These are phyloP conservation scores for Rhamnella rubrinervis DNA, from an alignment of 331 rosid species.

Conservation along the genomic window DNA sequence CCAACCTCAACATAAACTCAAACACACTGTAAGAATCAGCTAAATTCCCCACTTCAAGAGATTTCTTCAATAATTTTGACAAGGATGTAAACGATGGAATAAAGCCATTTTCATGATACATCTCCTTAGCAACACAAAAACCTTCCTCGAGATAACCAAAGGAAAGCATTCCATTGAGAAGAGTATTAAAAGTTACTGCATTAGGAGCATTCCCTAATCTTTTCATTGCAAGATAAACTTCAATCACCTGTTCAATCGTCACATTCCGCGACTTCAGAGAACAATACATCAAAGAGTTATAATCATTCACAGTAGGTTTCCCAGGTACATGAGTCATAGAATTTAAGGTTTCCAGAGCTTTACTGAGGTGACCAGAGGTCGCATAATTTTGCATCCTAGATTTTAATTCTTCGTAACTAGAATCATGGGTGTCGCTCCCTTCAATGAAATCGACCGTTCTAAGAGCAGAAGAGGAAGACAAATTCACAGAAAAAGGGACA, in stretches of 20 bases:
- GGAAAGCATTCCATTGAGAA: constrained; percentile 41
- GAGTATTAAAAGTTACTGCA: constrained; percentile 43
- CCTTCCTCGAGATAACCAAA: constrained; percentile 29
- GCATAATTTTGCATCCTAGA: constrained; percentile 35
- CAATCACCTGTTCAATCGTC: constrained; percentile 18
- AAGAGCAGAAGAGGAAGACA: constrained; percentile 37
- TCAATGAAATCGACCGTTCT: constrained; percentile 12
- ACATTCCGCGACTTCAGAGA: constrained; percentile 35
- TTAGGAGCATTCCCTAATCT: constrained; percentile 40
- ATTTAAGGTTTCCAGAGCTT: constrained; percentile 35
- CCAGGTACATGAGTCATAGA: constrained; percentile 30
- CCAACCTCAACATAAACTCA: constrained; percentile 39
- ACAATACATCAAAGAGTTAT: constrained; percentile 37
- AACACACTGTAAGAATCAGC: constrained; percentile 24
- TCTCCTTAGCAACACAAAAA: constrained; percentile 33
- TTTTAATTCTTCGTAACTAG: constrained; percentile 27
- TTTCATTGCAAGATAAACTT: constrained; percentile 41
- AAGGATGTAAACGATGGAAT: constrained; percentile 34
- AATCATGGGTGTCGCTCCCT: constrained; percentile 8
- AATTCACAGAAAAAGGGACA: constrained; percentile 1
- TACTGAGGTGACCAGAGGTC: constrained; percentile 28
- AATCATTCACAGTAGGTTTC: constrained; percentile 46
- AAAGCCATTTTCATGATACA: constrained; percentile 32
- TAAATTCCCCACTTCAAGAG: constrained; percentile 25
- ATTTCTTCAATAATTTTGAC: constrained; percentile 34